phyloP scores from a whole-genome alignment of 2,329 filamentous ascomycete species.

The Xylaria sp. region DNA sequence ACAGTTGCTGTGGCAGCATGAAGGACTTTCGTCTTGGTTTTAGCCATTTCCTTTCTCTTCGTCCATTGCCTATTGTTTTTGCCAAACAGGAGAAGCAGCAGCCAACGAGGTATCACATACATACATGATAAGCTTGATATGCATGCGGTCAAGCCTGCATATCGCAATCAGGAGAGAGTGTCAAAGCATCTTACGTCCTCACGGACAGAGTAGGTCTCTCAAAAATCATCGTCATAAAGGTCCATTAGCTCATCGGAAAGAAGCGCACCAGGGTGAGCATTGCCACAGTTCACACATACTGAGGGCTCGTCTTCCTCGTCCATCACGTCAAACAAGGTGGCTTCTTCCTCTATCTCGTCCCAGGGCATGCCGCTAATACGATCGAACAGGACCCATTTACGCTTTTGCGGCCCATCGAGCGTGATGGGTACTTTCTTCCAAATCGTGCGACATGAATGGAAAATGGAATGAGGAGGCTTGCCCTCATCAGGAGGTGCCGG shows the following conservation, averaged over 20 bases:
- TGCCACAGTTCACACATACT: slow-evolving; percentile 31
- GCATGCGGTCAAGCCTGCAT: slow-evolving; percentile 4
- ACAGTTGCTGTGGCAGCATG: neutral
- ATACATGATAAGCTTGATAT: too few species aligned
- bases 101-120: slow-evolving; percentile 23
- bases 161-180: neutral
- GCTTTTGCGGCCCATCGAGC: slow-evolving; percentile 36
- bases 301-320: slow-evolving; percentile 25
- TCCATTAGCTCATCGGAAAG: slow-evolving; percentile 29
- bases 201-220: neutral
- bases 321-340: slow-evolving; percentile 26
- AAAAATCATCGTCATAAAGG: slow-evolving; percentile 24
- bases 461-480: slow-evolving; percentile 38
- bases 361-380: slow-evolving; percentile 30
- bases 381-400: slow-evolving; percentile 47
- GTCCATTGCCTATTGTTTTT: neutral
- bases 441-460: slow-evolving; percentile 41
- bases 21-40: neutral
- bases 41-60: slow-evolving; percentile 3
- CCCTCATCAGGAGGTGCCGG: slow-evolving; percentile 39
- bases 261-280: slow-evolving; percentile 30
- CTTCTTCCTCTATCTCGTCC: slow-evolving; percentile 30
- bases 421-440: slow-evolving; percentile 47
- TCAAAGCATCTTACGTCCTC: neutral
- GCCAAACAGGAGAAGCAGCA: slow-evolving; percentile 11